These are phyloP conservation scores for Geranium brycei DNA, from an alignment of 345 rosid species.

Conservation along the genomic window DNA sequence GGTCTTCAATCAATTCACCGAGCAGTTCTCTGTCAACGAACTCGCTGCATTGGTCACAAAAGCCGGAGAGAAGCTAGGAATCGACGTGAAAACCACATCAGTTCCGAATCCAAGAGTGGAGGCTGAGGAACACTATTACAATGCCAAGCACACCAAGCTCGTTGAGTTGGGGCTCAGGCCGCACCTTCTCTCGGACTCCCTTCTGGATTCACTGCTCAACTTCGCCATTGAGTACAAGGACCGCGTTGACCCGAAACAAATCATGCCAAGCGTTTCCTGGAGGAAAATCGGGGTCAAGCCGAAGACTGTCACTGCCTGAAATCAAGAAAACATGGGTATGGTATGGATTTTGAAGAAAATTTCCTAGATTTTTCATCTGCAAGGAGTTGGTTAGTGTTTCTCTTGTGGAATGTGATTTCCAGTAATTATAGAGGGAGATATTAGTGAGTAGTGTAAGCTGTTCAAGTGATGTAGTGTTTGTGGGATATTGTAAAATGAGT, in stretches of 20 bases:
- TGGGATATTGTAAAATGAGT: neutral
- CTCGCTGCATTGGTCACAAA: conserved; percentile 78
- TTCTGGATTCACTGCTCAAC: conserved; percentile 85
- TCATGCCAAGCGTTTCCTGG: conserved; percentile 96
- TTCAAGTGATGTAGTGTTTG: too few species aligned
- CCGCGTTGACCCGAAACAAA: conserved; percentile 74
- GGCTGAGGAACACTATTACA: conserved; percentile 97
- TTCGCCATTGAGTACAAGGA: conserved; percentile 66
- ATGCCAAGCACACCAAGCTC: conserved; percentile 91
- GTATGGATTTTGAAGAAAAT: neutral
- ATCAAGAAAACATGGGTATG: neutral
- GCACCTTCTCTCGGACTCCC: conserved; percentile 80
- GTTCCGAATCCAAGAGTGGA: conserved; percentile 97
- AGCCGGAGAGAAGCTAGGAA: conserved; percentile 75
- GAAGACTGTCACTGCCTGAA: conserved; percentile 45
- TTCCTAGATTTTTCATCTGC: neutral
- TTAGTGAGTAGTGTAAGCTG: neutral
- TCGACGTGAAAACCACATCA: conserved; percentile 51
- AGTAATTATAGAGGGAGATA: neutral
- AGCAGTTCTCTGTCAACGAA: conserved; percentile 87
- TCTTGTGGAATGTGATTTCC: neutral
- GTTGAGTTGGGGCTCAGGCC: conserved; percentile 87
- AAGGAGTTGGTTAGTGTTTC: neutral
- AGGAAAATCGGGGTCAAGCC: conserved; percentile 71
- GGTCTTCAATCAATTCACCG: conserved; percentile 89